These are phyloP conservation scores for Hypomontagnella monticulosa DNA, from an alignment of 495 filamentous ascomycete genomes.

Conservation along the genomic window DNA sequence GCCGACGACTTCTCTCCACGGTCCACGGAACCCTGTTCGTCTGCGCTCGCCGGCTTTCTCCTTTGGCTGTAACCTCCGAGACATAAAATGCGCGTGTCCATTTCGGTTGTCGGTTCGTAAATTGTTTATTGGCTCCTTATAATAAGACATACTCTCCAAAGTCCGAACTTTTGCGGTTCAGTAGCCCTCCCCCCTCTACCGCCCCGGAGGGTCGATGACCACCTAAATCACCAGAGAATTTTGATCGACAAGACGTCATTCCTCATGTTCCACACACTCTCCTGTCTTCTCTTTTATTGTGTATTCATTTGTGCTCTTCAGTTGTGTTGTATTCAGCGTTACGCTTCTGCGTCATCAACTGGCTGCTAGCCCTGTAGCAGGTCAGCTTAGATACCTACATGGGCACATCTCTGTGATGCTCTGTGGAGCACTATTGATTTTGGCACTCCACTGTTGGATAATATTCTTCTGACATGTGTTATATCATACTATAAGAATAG, in stretches of 20 bases:
- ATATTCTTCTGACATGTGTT: conserved; percentile 1
- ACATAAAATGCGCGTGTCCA: conserved; percentile 37
- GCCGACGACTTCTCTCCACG: conserved; percentile 24
- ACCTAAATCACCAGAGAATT: conserved; percentile 6
- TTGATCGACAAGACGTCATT: conserved; percentile 36
- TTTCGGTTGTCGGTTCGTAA: neutral
- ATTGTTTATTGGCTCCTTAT: conserved; percentile 17
- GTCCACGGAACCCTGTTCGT: neutral
- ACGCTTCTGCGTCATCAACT: conserved; percentile 12
- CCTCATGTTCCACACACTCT: conserved; percentile 27
- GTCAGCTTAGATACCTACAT: conserved; percentile 16
- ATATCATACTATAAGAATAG: neutral
- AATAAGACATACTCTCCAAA: conserved; percentile 29
- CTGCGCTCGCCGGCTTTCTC: conserved; percentile 18
- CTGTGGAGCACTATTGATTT: conserved; percentile 8
- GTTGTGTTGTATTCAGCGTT: conserved; percentile 7
- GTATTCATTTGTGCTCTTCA: conserved; percentile 17
- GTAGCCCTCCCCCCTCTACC: conserved; percentile 15
- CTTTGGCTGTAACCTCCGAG: conserved; percentile 38
- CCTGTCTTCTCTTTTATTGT: neutral
- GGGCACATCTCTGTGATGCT: conserved; percentile 1
- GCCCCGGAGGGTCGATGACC: conserved; percentile 27
- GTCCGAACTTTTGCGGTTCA: neutral
- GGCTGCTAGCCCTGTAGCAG: neutral
- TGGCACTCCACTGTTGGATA: neutral